phyloP scores from a whole-genome alignment of 129 eudicot genomes.

The Helianthus annuus region DNA sequence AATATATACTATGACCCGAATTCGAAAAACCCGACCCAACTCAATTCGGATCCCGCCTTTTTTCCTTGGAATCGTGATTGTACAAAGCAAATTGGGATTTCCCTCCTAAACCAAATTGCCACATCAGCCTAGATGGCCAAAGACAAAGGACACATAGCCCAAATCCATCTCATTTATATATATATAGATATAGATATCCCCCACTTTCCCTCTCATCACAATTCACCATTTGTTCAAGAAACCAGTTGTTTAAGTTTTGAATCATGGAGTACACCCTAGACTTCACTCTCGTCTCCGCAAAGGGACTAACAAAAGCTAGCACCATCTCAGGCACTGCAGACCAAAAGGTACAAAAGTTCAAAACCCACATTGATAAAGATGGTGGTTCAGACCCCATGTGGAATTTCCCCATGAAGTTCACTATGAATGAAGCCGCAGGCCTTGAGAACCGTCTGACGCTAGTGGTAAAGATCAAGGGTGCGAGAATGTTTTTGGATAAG shows the following conservation, averaged over 20 bases:
- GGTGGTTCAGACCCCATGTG: slow-evolving; percentile 56
- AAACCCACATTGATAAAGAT: slow-evolving; percentile 51
- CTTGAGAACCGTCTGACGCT: slow-evolving; percentile 34
- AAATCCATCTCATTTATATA: too few relatives aligned
- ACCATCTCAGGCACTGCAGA: slow-evolving; percentile 46
- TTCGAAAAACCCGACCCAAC: too few relatives aligned
- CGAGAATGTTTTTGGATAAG: slow-evolving; percentile 41
- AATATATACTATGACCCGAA: too few relatives aligned
- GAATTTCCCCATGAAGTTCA: slow-evolving; percentile 61
- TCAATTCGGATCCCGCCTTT: too few relatives aligned
- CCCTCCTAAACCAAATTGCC: too few relatives aligned
- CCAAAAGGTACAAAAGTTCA: slow-evolving; percentile 30
- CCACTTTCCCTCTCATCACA: too few relatives aligned
- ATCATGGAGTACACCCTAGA: slow-evolving; percentile 44
- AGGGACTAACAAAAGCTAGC: slow-evolving; percentile 60
- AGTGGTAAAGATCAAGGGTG: slow-evolving; percentile 38
- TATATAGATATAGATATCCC: too few relatives aligned
- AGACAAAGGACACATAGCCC: too few relatives aligned
- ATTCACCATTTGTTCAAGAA: not conserved
- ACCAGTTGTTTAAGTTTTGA: not conserved
- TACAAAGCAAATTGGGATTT: too few relatives aligned
- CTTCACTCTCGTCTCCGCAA: slow-evolving; percentile 54
- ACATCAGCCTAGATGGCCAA: too few relatives aligned
- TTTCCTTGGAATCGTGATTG: too few relatives aligned
- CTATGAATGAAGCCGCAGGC: slow-evolving; percentile 39